Evolutionary conservation across 2,329 filamentous ascomycete species (phyloP), one percentile per base, ranked within the genome.

Genomic region (Diaporthe capsici): DNA sequence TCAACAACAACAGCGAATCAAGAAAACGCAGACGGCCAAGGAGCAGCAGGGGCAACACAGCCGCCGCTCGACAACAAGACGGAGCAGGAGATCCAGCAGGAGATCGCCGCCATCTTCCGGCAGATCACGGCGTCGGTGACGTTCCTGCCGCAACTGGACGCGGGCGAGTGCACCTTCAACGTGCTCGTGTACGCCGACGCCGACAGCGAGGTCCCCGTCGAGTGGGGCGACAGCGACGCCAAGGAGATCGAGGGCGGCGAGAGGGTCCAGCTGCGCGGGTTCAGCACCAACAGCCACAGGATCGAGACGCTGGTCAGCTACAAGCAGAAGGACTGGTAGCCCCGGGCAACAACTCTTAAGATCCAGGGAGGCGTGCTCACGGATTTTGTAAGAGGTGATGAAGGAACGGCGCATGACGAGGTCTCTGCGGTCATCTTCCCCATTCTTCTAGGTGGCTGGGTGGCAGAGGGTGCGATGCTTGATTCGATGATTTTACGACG

Each of bases 51-150:
- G 3, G 34, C 39, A 80, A 82, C 51, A 79, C 28, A 28, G 28
- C 81, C 63, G 17, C 74, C 84, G 6, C 78, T 84, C n/a, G 79
- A 84, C 28, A 94, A 98, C 79, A 98, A 98, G 86, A 95, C 96
- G 17, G 96, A 99, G 80, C 89, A 93, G 75, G 95, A 98, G 83
- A 98, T 98, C 80, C 97, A 99, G 84, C 90, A 94, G 78, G 96
- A 98, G 83, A 98, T 99, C 79, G 96, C 98, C 80, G 95, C 96
- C 67, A 94, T 99, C 77, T 99, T 99, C 88, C 93, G 97, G 65
- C 97, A 99, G 83, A 98, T 99, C 84, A 99, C 97, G 1, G 97
- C 97, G 1, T 98, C 95, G 0, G 97, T 99, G 73, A 98, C 97
- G 0, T 99, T 99, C 83, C 88, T 99, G 17, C 97, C 97, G 0